phyloP scores from a whole-genome alignment of 805 yeast genomes.

The Phaffomyces antillensis region DNA sequence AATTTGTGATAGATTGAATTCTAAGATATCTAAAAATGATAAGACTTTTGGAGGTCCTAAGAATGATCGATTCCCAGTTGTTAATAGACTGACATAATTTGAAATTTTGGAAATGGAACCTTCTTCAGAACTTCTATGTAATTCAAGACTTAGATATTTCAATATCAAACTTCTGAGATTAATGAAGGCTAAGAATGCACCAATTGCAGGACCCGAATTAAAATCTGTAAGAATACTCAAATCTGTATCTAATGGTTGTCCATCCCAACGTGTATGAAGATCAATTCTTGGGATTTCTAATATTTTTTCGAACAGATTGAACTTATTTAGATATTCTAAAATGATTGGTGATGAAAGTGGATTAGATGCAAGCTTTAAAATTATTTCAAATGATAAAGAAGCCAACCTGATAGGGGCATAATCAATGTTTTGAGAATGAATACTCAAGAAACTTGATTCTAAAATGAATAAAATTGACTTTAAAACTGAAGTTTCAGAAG shows the following conservation, averaged over 20 bases:
- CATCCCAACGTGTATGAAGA: conserved; percentile 48
- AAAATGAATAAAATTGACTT: conserved; percentile 45
- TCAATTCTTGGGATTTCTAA: conserved; percentile 47
- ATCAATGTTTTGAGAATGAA: conserved; percentile 37
- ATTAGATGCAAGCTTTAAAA: conserved; percentile 55
- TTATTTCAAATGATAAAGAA: conserved; percentile 49
- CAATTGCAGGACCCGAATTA: conserved; percentile 30
- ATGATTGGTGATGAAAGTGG: conserved; percentile 45
- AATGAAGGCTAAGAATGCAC: conserved; percentile 55
- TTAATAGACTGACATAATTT: conserved; percentile 45
- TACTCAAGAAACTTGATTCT: conserved; percentile 36
- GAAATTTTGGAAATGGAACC: conserved; percentile 46
- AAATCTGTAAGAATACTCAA: conserved; percentile 25
- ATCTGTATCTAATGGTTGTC: conserved; percentile 36
- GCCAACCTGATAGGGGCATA: conserved; percentile 53
- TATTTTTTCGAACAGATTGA: conserved; percentile 43
- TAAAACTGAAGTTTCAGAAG: conserved; percentile 49
- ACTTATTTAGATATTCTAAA: conserved; percentile 45
- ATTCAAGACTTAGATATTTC: conserved; percentile 62
- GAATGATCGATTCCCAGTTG: conserved; percentile 41
- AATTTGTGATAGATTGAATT: conserved; percentile 44
- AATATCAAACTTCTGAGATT: conserved; percentile 53
- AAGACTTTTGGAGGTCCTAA: conserved; percentile 62
- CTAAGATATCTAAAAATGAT: conserved; percentile 63
- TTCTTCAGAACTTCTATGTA: conserved; percentile 46